Conservation (phyloP, 106 monocot species). For the Gastrodia elata region DNA sequence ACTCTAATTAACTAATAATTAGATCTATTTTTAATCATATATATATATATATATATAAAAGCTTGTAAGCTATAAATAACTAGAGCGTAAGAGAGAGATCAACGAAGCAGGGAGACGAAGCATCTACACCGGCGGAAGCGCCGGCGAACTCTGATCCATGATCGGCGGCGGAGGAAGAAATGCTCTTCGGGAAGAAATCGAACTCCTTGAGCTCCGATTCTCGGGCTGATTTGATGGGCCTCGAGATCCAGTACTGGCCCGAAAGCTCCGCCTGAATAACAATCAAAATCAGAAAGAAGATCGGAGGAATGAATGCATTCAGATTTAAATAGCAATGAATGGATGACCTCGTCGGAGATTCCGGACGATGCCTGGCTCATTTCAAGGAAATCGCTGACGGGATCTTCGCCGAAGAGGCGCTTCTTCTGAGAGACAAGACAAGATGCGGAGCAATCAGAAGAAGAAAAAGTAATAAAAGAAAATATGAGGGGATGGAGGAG, state of each 20-base stretch:
- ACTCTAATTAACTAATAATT: neutral
- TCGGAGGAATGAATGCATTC: neutral
- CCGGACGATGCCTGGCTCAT: conserved; percentile 17
- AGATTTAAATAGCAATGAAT: neutral
- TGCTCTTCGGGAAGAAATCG: conserved; percentile 45
- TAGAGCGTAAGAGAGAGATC: conserved; percentile 51
- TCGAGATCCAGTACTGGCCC: conserved; percentile 4
- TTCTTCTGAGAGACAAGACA: conserved; percentile 15
- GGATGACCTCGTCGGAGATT: conserved; percentile 16
- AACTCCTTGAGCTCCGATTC: conserved; percentile 22
- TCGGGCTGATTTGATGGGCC: conserved; percentile 3
- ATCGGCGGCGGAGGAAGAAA: conserved; percentile 1
- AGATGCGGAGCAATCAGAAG: neutral
- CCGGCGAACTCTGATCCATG: conserved; percentile 11
- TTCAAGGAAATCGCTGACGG: conserved; percentile 14
- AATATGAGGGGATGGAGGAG: neutral
- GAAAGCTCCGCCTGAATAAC: conserved; percentile 3
- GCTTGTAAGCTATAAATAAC: neutral
- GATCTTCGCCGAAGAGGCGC: conserved; percentile 26
- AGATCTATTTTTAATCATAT: neutral
- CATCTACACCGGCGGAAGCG: conserved; percentile 7
- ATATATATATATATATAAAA: neutral
- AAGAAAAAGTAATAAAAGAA: neutral
- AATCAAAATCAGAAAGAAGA: neutral
- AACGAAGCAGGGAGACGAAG: conserved; percentile 11